Evolutionary conservation across 2,329 filamentous ascomycete species (phyloP).

Genomic region (Didymosphaeria variabile): DNA sequence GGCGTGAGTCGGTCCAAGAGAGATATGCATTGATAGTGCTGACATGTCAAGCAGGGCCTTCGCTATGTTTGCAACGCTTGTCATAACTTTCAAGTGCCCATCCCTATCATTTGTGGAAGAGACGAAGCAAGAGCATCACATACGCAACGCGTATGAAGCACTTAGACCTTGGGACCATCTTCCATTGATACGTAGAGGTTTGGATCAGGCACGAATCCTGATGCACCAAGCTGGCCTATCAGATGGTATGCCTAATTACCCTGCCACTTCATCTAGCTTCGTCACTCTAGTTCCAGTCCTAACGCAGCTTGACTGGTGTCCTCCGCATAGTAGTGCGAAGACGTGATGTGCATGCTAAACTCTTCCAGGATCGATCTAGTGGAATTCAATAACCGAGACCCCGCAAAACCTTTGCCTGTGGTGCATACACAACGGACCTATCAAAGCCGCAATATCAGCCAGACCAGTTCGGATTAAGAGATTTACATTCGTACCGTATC

Average conservation of each 20-base stretch:
- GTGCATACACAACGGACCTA: not conserved
- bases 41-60: slow-evolving; percentile 24
- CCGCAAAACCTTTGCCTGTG: slow-evolving; percentile 9
- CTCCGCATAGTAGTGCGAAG: slow-evolving; percentile 3
- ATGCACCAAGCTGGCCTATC: slow-evolving; percentile 31
- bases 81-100: slow-evolving; percentile 30
- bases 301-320: slow-evolving; percentile 6
- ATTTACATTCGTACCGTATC: not conserved
- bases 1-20: slow-evolving; percentile 22
- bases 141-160: slow-evolving; percentile 33
- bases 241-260: slow-evolving; percentile 8
- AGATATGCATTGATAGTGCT: not conserved
- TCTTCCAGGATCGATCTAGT: slow-evolving; percentile 12
- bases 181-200: slow-evolving; percentile 28
- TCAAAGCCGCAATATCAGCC: not conserved
- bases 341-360: not conserved
- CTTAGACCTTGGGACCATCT: slow-evolving; percentile 34
- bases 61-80: slow-evolving; percentile 30
- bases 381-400: slow-evolving; percentile 25
- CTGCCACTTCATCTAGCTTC: slow-evolving; percentile 11
- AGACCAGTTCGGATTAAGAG: not conserved
- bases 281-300: slow-evolving; percentile 8
- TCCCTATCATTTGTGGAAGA: slow-evolving; percentile 33
- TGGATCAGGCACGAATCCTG: slow-evolving; percentile 30
- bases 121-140: slow-evolving; percentile 32